Base-by-base conservation (phyloP, 2,329 filamentous ascomycete species). In the Talaromyces marneffei region DNA sequence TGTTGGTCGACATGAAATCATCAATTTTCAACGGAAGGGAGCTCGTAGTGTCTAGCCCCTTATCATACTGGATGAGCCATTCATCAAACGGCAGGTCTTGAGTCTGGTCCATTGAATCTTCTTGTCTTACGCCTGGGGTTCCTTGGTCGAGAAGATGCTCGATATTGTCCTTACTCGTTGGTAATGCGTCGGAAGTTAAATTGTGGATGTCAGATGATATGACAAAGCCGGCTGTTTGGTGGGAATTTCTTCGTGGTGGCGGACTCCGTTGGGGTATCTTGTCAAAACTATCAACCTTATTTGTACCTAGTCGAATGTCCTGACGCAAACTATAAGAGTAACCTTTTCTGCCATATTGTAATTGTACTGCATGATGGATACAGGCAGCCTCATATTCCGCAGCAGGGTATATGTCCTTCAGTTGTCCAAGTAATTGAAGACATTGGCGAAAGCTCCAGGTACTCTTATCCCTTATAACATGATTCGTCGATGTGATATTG, bases 341-440 rank as follows among this genome's bases (percentile, higher is more conserved):
- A 64, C 52, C 39, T 10, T 66, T 66, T 0, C 25, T 40, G 18
- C 37, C 25, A 18, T 68, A 67, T 56, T 73, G 72, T 35, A 68
- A 63, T 48, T 70, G 72, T 4, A 72, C 70, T 18, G 72, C 72
- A 4, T 70, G 69, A 65, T 74, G 69, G 0, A 75, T 67, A 31
- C 72, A 71, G n/a, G 70, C 70, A 8, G 68, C 70, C 44, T 75
- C 91, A 69, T 92, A 92, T 71, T 95, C 91, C 10, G 92, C 92
- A 0, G 91, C 90, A 1, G 91, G 86, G 68, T 96, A 96, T 20
- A 90, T 89, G 67, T 94, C 90, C 39, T 91, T 87, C 12, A 96
- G 80, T 64, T 87, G 87, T 70, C 90, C 86, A 82, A 96, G 90
- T 53, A 94, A 89, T 52, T 86, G 83, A 85, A 96, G 92, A 75